These are phyloP conservation scores for Blastobotrys peoriensis DNA, from an alignment of 805 yeast species.

Conservation along the genomic window DNA sequence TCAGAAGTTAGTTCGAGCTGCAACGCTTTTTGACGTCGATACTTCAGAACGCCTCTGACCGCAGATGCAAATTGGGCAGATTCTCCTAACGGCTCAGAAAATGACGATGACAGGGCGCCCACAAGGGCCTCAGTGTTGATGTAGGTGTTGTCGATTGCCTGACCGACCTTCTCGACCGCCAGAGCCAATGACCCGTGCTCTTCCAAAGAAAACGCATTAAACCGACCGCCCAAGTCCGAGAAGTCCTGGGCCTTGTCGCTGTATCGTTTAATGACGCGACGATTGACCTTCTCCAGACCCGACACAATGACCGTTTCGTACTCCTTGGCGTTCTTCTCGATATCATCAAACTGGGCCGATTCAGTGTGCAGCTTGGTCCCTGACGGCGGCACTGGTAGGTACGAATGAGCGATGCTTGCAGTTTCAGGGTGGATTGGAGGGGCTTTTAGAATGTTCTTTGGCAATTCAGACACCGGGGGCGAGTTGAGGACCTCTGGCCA, in stretches of 20 bases:
- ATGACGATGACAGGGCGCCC: conserved; percentile 48
- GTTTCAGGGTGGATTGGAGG: conserved; percentile 57
- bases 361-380: conserved; percentile 32
- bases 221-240: conserved; percentile 71
- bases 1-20: conserved; percentile 45
- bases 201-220: conserved; percentile 55
- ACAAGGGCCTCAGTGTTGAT: conserved; percentile 48
- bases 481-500: conserved; percentile 70
- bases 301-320: conserved; percentile 39
- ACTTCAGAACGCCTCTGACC: conserved; percentile 52
- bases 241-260: conserved; percentile 57
- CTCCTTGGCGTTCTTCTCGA: conserved; percentile 41
- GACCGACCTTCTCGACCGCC: conserved; percentile 76
- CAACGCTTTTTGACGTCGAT: conserved; percentile 49
- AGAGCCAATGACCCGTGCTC: conserved; percentile 38
- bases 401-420: conserved; percentile 53
- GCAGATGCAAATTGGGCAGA: conserved; percentile 60
- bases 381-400: conserved; percentile 56
- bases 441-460: conserved; percentile 47
- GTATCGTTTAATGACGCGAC: conserved; percentile 48
- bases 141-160: conserved; percentile 64
- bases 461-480: conserved; percentile 50
- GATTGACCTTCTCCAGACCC: conserved; percentile 53
- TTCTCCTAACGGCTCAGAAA: conserved; percentile 64
- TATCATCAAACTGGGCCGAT: conserved; percentile 36